Percentiles rank a stretch among this genome's conserved stretches.
Conservation (phyloP, 1,139 yeast species). For the Saccharomyces hybrid region DNA sequence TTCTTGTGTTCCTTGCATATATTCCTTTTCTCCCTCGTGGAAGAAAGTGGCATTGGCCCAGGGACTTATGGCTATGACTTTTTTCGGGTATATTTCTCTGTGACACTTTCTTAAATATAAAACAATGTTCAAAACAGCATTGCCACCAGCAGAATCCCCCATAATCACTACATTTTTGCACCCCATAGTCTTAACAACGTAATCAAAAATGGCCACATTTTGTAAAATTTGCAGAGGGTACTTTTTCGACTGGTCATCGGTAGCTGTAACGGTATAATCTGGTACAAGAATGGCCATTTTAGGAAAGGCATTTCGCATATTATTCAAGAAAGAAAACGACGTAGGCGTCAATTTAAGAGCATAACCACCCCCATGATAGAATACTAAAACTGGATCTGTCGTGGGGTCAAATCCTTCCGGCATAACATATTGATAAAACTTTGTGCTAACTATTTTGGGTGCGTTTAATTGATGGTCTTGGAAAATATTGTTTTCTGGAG, state of each 20-base stretch:
- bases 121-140: constrained; percentile 15
- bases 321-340: constrained; percentile 10
- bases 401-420: constrained; percentile 12
- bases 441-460: background rate
- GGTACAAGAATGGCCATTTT: constrained; percentile 13
- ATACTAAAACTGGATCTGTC: constrained; percentile 13
- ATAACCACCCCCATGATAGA: constrained; percentile 23
- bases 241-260: background rate
- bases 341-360: constrained; percentile 13
- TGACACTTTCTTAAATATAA: constrained; percentile 9
- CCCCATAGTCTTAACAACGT: constrained; percentile 6
- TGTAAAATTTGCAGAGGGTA: constrained; percentile 16
- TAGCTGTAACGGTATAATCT: constrained; percentile 14
- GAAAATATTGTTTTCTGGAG: constrained; percentile 1
- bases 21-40: constrained; percentile 4
- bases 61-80: constrained; percentile 21
- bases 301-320: constrained; percentile 10
- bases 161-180: constrained; percentile 13
- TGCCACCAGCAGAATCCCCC: constrained; percentile 29
- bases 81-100: constrained; percentile 12
- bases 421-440: constrained; percentile 8
- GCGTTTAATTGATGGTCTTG: background rate
- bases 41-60: constrained; percentile 22
- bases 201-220: constrained; percentile 10
- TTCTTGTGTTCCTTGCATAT: background rate